Base-by-base conservation (phyloP, 2,329 filamentous ascomycete species). In the Parastagonospora avenae region DNA sequence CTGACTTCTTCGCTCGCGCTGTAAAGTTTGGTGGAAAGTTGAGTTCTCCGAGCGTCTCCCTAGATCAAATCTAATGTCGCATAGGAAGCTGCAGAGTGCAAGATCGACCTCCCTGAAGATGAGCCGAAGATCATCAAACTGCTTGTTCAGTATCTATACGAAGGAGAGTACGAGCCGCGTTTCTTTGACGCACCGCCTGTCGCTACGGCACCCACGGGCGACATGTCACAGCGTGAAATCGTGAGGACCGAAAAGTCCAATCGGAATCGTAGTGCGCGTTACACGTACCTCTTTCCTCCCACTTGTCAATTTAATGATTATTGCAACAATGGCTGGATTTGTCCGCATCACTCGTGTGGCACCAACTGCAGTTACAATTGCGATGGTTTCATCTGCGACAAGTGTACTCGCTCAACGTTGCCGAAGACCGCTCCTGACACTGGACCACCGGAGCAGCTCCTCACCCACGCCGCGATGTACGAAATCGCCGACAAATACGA, bases 71-170 rank as follows among this genome's bases (percentile, higher is more conserved):
- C 16, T 16, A 2, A 29, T 8, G 14, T 12, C 10, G 12, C 5
- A 6, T 4, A 59, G 53, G 55, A 57, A 48, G 42, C 49, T 2
- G 27, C 33, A 5, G 50, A 56, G 12, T 40, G 28, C 16, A 52
- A 27, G 15, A 55, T 57, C 6, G 24, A 61, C 12, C 40, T 59
- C 0, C 42, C 55, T 1, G 52, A 62, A 1, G 60, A 61, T n/a
- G 52, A 63, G 0, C 51, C 60, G 1, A 46, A 27, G 0, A 36
- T 48, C 1, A 27, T 64, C 1, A 54, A 55, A 28, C 42, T 54
- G 1, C 40, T 63, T 11, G n/a, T 64, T 0, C 42, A 55, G 28
- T 66, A 56, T 32, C 28, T 63, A n/a, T 66, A 64, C 43, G 54
- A 64, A 27, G 40, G 33, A 19, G 56, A 62, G 1, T 64, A 64